Percentiles rank a stretch among this genome's conserved stretches.
Evolutionary conservation across 257 asterid species (phyloP).

Genomic region (Ilex aquifolium): DNA sequence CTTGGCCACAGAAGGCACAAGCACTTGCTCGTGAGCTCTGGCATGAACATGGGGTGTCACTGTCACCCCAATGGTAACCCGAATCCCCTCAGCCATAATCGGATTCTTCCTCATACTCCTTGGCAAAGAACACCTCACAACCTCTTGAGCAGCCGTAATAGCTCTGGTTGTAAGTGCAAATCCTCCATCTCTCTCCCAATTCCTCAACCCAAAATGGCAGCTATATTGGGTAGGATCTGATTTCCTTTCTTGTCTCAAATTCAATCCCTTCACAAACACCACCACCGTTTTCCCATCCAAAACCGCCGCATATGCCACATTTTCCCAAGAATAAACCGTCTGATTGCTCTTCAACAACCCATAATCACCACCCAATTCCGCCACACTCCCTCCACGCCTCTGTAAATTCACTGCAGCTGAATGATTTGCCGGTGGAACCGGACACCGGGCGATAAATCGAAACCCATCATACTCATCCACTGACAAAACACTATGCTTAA

Average conservation of each 20-base stretch:
- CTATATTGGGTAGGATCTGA: constrained; percentile 61
- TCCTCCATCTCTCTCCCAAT: constrained; percentile 20
- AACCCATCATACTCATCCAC: constrained; percentile 64
- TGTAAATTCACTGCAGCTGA: constrained; percentile 44
- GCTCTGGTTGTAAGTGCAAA: constrained; percentile 52
- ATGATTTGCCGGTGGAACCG: constrained; percentile 49
- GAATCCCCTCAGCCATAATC: constrained; percentile 39
- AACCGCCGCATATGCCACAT: constrained; percentile 62
- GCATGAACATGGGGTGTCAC: constrained; percentile 20
- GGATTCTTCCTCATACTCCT: constrained; percentile 32
- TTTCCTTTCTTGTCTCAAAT: constrained; percentile 55
- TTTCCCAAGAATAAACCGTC: constrained; percentile 56
- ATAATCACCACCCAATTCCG: constrained; percentile 16
- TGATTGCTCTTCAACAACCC: constrained; percentile 13
- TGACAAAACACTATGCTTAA: constrained; percentile 41
- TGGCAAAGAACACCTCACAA: constrained; percentile 76
- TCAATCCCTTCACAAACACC: constrained; percentile 92
- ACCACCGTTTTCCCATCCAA: constrained; percentile 57
- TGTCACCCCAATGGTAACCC: constrained; percentile 54
- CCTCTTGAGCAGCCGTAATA: constrained; percentile 84
- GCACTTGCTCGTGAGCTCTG: constrained; percentile 17
- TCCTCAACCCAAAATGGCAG: constrained; percentile 71
- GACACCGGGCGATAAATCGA: constrained; percentile 66
- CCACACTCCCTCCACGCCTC: constrained; percentile 1
- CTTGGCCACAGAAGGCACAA: constrained; percentile 85